These are phyloP conservation scores for Nigrospora sphaerica DNA, from an alignment of 2,329 filamentous ascomycete species.

Conservation along the genomic window DNA sequence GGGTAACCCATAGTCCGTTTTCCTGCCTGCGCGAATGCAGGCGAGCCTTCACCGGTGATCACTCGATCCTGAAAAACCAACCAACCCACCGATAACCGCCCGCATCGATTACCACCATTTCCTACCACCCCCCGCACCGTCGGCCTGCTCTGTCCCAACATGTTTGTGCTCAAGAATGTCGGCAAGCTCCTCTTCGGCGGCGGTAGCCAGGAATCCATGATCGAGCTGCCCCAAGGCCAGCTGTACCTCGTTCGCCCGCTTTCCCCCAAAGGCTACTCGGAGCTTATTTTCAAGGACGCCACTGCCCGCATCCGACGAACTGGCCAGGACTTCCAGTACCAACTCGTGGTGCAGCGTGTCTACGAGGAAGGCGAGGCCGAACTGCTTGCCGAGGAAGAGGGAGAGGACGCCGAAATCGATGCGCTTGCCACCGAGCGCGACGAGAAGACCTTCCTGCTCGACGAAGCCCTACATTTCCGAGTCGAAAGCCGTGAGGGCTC, in stretches of 20 bases:
- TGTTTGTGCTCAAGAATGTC: slow-evolving; percentile 41
- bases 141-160: not conserved
- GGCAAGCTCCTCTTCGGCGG: slow-evolving; percentile 89
- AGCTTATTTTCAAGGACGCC: slow-evolving; percentile 98
- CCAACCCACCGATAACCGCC: no score
- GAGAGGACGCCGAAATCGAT: slow-evolving; percentile 70
- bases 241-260: slow-evolving; percentile 93
- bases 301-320: slow-evolving; percentile 87
- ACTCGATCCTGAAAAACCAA: no score
- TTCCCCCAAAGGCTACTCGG: slow-evolving; percentile 94
- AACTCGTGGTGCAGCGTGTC: slow-evolving; percentile 90
- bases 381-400: slow-evolving; percentile 80
- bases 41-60: no score
- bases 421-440: slow-evolving; percentile 75
- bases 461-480: slow-evolving; percentile 82
- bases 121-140: no score
- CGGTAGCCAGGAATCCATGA: slow-evolving; percentile 81
- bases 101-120: no score
- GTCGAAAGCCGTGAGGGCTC: slow-evolving; percentile 73
- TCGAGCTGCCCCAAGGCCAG: slow-evolving; percentile 91
- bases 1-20: no score
- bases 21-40: no score
- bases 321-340: slow-evolving; percentile 92
- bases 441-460: slow-evolving; percentile 96
- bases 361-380: slow-evolving; percentile 98